Base-by-base conservation (phyloP, 2,329 filamentous ascomycete genomes). In the Aspergillus brunneoviolaceus region DNA sequence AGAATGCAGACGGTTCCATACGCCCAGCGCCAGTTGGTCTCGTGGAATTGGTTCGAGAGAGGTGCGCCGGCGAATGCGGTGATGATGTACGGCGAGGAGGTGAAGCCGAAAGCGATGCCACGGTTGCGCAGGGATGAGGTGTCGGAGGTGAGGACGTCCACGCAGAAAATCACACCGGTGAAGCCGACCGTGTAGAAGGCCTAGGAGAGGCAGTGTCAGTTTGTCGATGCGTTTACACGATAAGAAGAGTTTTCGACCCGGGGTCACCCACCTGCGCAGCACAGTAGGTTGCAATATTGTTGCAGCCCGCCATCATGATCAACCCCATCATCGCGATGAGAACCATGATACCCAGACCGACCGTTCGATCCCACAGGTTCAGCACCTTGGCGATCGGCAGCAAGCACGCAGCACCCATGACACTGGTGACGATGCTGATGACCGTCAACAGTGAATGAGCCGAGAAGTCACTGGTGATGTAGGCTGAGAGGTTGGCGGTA, bases 331-430 rank as follows among this genome's bases (percentile, higher is more conserved):
- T 78, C 64, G 78, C 77, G 53, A 82, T 68, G 5, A 74, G 55
- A 0, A 83, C 67, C 73, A 83, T 83, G 42, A 84, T 45, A 1
- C 79, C 60, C 61, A 85, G 81, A 19, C 84, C 86, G 64, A 86
- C 79, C 1, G 84, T 79, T 29, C 86, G 83, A 31, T 85, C 87
- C 81, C 82, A 88, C 35, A 86, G 75, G 70, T 89, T 83, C 57
- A 88, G 76, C 14, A 87, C 76, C 71, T 88, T 88, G 56, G 86
- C 85, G 27, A 85, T 77, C 0, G 85, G 83, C n/a, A 89, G 78
- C 67, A 84, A 85, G 52, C 80, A 77, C 16, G 86, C 77, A 16
- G 84, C 86, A 29, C 80, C 79, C 57, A 87, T 82, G 48, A 86
- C 75, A 61, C 76, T 80, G 23, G 83, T 77, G 25, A 88, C 77